Evolutionary conservation across 1,284 basidiomycete genomes (phyloP), one percentile per base, ranked within the genome.

Genomic region (Erythrobasidium hasegawianum): DNA sequence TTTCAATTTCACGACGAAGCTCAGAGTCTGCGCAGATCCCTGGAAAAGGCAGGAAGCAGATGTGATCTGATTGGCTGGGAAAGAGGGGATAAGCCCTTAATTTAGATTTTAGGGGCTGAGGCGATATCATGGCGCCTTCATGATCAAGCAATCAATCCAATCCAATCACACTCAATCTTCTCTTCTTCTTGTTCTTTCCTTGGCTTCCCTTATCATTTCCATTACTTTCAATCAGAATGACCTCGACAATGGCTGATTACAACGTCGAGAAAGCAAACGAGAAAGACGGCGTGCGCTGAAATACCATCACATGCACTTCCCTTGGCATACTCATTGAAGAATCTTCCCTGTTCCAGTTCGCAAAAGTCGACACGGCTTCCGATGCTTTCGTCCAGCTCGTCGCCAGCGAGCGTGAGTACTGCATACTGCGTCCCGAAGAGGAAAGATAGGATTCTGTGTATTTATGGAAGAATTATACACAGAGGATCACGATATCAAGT

Each of bases 401-500:
- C 1, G 62, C 47, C n/a, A 49, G 45, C 22, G 62, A 65, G 41
- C 47, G 62, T 65, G 38, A 39, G 62, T 22, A 5, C 47, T n/a
- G 40, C 40, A 11, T 7, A n/a, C 16, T 47, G 33, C 5, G 11
- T 11, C 11, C 33, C 33, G 33, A 4, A 33, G 5, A 33, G 24
- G 10, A 11, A 22, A 10, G 13, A 9, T 3, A 33, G 40, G 13
- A 29, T 22, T 2, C 18, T 5, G 11, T 24, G n/a, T 14, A 50
- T 59, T 24, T 13, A 16, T 16, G 39, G 33, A 29, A 22, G 40
- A 13, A 40, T 14, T 10, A 26, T 26, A 14, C 27, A 50, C 52
- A 64, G 61, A 64, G 61, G 61, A 67, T 20, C 61, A 69, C 45
- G 62, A 69, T 22, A 66, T 69, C 64, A 60, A 66, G 29, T 69